A percentile compares a stretch with the other conserved stretches of the same genome.
Evolutionary conservation across 2,329 filamentous ascomycete genomes (phyloP).

Genomic region (Blumeriella jaapii): DNA sequence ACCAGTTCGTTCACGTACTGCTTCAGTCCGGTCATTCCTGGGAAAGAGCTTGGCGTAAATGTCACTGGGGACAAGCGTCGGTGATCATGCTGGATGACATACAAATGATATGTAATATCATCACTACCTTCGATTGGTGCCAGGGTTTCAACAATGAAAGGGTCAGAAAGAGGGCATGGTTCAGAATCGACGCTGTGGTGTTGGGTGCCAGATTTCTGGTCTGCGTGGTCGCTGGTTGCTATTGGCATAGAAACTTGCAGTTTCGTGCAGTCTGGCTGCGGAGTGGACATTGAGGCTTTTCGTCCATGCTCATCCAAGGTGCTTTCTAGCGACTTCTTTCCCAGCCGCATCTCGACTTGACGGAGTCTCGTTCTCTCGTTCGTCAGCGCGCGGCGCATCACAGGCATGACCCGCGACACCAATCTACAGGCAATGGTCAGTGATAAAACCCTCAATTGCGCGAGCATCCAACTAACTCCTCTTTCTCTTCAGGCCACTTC

Average conservation of each 20-base stretch:
- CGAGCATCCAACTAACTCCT: slow-evolving; percentile 19
- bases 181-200: slow-evolving; percentile 5
- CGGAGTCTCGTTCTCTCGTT: slow-evolving; percentile 27
- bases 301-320: neutral
- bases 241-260: too few species aligned
- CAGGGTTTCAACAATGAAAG: neutral
- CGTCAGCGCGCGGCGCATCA: slow-evolving; percentile 27
- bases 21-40: slow-evolving; percentile 19
- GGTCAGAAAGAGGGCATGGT: neutral
- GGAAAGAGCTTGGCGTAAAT: slow-evolving; percentile 15
- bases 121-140: neutral
- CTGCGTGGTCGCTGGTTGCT: too few species aligned
- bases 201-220: slow-evolving; percentile 11
- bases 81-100: slow-evolving; percentile 11
- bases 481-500: slow-evolving; percentile 24
- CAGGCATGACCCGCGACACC: slow-evolving; percentile 20
- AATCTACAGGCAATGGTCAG: slow-evolving; percentile 17
- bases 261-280: too few species aligned
- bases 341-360: slow-evolving; percentile 16
- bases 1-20: slow-evolving; percentile 17
- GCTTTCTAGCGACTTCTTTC: slow-evolving; percentile 10
- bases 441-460: slow-evolving; percentile 1
- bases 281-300: too few species aligned
- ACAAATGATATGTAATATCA: neutral
- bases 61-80: slow-evolving; percentile 16